Evolutionary conservation across 192 early-diverging fungal genomes (phyloP).

Genomic region (Diversispora eburnea): DNA sequence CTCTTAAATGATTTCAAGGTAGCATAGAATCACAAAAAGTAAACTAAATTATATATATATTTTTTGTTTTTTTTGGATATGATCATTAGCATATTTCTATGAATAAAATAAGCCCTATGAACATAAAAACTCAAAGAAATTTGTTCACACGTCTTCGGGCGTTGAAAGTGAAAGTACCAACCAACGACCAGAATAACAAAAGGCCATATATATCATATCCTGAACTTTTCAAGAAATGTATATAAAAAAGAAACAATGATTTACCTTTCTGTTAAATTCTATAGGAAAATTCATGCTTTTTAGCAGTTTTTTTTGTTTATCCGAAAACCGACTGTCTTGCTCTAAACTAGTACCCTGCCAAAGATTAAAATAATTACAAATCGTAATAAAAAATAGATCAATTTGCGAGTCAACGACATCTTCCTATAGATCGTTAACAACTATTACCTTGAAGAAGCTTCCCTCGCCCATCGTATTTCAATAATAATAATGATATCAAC

Average conservation of each 20-base stretch:
- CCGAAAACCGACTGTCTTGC: slow-evolving; percentile 73
- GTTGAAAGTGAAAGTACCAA: slow-evolving; percentile 7
- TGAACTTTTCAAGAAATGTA: not conserved
- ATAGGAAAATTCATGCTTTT: slow-evolving; percentile 77
- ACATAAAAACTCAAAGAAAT: slow-evolving; percentile 11
- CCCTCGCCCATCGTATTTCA: not conserved
- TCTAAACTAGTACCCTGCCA: slow-evolving; percentile 68
- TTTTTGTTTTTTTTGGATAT: slow-evolving; percentile 13
- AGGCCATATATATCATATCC: slow-evolving; percentile 3
- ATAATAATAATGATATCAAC: not conserved
- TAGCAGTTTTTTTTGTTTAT: slow-evolving; percentile 81
- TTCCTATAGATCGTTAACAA: no score
- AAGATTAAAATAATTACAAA: not conserved
- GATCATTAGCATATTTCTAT: slow-evolving; percentile 5
- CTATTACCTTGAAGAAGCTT: not conserved
- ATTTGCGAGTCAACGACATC: not conserved
- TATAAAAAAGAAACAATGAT: not conserved
- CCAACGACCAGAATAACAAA: slow-evolving; percentile 18
- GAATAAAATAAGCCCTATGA: not conserved
- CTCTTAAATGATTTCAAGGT: slow-evolving; percentile 3
- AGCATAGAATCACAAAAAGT: slow-evolving; percentile 20
- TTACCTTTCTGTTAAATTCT: slow-evolving; percentile 73
- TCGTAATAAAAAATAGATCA: not conserved
- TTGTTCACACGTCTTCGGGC: not conserved
- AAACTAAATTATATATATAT: not conserved